Percentiles rank a stretch among this genome's conserved stretches.
These are phyloP conservation scores for Carallia pectinifolia DNA, from an alignment of 345 rosid genomes.

Conservation along the genomic window DNA sequence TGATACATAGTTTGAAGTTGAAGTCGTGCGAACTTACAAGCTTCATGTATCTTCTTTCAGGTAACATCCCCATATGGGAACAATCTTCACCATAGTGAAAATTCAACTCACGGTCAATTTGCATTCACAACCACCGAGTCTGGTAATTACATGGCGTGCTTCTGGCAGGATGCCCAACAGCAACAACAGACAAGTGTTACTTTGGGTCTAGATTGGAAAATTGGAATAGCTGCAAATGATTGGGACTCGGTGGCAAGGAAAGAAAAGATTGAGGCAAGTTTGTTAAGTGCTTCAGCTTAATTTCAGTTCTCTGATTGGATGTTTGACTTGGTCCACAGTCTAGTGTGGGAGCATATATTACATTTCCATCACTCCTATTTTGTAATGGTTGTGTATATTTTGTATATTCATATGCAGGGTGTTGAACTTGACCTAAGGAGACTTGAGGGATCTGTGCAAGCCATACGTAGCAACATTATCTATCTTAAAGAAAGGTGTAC, in stretches of 20 bases:
- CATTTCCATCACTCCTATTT: not conserved
- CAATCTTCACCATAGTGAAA: slow-evolving; percentile 58
- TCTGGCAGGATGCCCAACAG: slow-evolving; percentile 48
- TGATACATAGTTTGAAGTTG: not conserved
- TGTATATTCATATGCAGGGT: slow-evolving; percentile 47
- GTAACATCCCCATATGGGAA: slow-evolving; percentile 79
- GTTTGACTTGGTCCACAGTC: not conserved
- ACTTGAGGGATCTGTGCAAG: slow-evolving; percentile 64
- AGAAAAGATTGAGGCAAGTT: slow-evolving; percentile 82
- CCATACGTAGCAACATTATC: slow-evolving; percentile 56
- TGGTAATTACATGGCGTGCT: slow-evolving; percentile 80
- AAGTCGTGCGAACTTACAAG: not conserved
- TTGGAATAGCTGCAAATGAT: slow-evolving; percentile 86
- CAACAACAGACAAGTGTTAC: slow-evolving; percentile 38
- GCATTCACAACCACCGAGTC: slow-evolving; percentile 71
- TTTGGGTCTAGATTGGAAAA: slow-evolving; percentile 84
- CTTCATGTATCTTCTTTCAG: slow-evolving; percentile 33
- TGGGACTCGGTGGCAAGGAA: slow-evolving; percentile 95
- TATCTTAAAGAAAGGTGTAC: slow-evolving; percentile 61
- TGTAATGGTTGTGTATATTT: not conserved
- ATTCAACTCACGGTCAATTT: slow-evolving; percentile 62
- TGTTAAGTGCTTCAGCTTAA: not conserved
- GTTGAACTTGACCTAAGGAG: slow-evolving; percentile 79
- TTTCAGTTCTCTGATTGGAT: not conserved
- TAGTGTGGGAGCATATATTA: not conserved